Base-by-base conservation (phyloP, 768 basidiomycete species). In the Phlebiopsis flavidoalba region DNA sequence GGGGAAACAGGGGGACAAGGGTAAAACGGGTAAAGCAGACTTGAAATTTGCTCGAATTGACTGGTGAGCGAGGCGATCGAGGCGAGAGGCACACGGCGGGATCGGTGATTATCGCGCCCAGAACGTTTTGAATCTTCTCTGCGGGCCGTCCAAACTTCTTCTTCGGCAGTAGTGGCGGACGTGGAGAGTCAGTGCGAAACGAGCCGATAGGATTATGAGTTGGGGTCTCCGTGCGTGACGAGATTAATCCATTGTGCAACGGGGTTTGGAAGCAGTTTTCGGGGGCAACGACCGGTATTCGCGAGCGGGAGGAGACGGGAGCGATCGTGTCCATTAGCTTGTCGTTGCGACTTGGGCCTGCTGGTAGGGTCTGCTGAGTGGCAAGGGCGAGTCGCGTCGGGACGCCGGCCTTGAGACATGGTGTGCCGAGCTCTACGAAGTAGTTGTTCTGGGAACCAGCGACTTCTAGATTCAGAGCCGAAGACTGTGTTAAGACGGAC, bases 31-130 rank as follows among this genome's bases (percentile, higher is more conserved):
- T n/a, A 87, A 87, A 21, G 65, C 61, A 6, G 67, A 59, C 61
- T 77, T 77, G 37, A 82, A n/a, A n/a, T 68, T 10, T 68, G 54
- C 12, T 79, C 68, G 70, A 87, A 87, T 66, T 79, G 69, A 7
- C 70, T 56, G 37, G 76, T 66, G 57, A 85, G 67, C 22, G 70
- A 51, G 43, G 73, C 63, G 66, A 87, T 77, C 22, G 75, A 59
- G 22, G 63, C 63, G 51, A 82, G 72, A 1, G 85, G 74, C 0
- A 51, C n/a, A 50, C 59, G 58, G 26, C 70, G 69, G 2, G 51
- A 46, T 31, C 70, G 67, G 64, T 77, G 73, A n/a, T n/a, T 19
- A 76, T 66, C n/a, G 56, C 82, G 83, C 70, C n/a, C 76, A 81
- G 50, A 71, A 70, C n/a, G 8, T 72, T 72, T 61, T 83, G 83